Conservation (phyloP, 176 grass and related monocot species). For the Raddia distichophylla region DNA sequence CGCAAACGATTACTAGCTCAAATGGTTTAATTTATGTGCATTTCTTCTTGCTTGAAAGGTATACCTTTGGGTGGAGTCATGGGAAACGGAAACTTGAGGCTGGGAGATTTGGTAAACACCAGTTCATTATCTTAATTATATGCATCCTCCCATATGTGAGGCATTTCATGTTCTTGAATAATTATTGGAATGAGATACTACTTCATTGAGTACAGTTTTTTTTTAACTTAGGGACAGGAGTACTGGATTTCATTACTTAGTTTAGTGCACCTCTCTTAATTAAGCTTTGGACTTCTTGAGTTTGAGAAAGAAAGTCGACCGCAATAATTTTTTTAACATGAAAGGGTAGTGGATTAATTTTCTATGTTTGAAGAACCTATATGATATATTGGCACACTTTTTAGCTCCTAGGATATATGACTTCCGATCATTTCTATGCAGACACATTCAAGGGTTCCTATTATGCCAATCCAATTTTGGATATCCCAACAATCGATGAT, state of each 20-base stretch:
- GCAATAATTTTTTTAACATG: background rate
- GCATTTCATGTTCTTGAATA: background rate
- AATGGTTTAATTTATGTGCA: background rate
- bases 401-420: background rate
- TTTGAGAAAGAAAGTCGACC: no score
- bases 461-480: conserved; percentile 91
- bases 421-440: conserved; percentile 43
- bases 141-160: background rate
- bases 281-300: no score
- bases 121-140: background rate
- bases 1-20: background rate
- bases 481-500: conserved; percentile 62
- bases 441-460: conserved; percentile 95
- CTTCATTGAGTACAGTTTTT: background rate
- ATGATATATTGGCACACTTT: background rate
- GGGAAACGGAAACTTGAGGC: conserved; percentile 88
- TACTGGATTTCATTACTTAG: no score
- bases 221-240: no score
- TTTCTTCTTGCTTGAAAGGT: conserved; percentile 42
- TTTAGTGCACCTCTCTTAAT: no score
- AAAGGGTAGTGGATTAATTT: background rate
- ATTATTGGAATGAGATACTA: background rate
- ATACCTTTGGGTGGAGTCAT: conserved; percentile 97
- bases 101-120: conserved; percentile 72
- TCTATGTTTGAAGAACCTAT: background rate